Evolutionary conservation across 176 grass and related monocot genomes (phyloP).

Genomic region (Musa beccarii): DNA sequence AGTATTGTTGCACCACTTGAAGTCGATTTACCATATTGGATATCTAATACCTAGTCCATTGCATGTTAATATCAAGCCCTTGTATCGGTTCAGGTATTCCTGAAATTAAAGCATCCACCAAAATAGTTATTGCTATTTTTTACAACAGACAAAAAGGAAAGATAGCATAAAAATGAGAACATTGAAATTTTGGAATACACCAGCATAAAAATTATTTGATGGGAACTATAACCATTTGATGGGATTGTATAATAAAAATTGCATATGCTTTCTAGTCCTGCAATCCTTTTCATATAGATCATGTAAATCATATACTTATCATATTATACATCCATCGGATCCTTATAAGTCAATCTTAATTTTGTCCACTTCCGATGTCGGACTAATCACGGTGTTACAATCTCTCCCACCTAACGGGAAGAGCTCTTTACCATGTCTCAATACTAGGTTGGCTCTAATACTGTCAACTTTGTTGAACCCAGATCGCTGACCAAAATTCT

Average conservation of each 20-base stretch:
- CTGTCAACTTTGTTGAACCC: no score
- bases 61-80: slow-evolving; percentile 17
- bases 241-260: background rate
- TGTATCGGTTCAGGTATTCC: slow-evolving; percentile 12
- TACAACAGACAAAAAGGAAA: background rate
- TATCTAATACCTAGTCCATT: slow-evolving; percentile 10
- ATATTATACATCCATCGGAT: no score
- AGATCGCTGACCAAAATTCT: no score
- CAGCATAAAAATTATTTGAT: background rate
- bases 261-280: background rate
- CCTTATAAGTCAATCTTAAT: no score
- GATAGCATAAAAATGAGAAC: background rate
- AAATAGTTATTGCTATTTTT: background rate
- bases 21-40: background rate
- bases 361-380: no score
- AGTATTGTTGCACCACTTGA: background rate
- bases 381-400: no score
- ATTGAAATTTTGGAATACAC: background rate
- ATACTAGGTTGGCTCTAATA: no score
- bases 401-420: no score
- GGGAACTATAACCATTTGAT: no score
- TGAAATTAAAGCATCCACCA: background rate
- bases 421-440: no score
- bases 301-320: no score
- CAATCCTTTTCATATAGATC: background rate